Evolutionary conservation across 257 asterid species (phyloP), one percentile per base, ranked within the genome.

Genomic region (Apocynum venetum): DNA sequence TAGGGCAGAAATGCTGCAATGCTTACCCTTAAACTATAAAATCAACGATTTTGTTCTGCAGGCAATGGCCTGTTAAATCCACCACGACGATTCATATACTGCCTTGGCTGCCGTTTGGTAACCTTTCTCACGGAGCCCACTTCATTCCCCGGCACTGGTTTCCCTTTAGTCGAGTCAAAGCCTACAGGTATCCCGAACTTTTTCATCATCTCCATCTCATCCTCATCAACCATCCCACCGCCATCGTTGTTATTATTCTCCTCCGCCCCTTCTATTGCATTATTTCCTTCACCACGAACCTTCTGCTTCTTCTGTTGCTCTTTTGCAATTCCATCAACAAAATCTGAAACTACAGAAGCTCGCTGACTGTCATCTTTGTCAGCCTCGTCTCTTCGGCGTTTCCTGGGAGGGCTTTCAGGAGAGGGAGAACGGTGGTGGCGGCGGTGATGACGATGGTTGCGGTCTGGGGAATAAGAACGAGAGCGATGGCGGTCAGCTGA

Each of bases 71-170:
- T 91, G 88, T 95, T 95, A 83, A 95, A 95, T 13, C 99, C 99
- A 36, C 99, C 98, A n/a, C 99, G 96, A 60, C 99, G 91, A 79
- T 95, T 95, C 99, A 95, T 95, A 85, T 95, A 95, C 91, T 95
- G 99, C 76, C 99, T 82, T 12, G 99, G 99, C 89, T 93, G 97
- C 86, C 99, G 83, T 84, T 95, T 95, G 3, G 99, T 95, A 70
- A 95, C 97, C 85, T 91, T 93, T 84, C 99, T 90, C 71, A 95
- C 98, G 3, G 90, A 89, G 38, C 99, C 99, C 12, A 95, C 90
- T 71, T 90, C 99, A 80, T 95, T 95, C 2, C 99, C 99, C 0
- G 82, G 46, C 57, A 95, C 98, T 12, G 96, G 89, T 85, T 93
- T 95, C 73, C 99, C 99, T 85, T 95, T 95, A 1, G 98, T 91